Conservation (phyloP, 306 rosid genomes). For the Vigna reflexopilosa region DNA sequence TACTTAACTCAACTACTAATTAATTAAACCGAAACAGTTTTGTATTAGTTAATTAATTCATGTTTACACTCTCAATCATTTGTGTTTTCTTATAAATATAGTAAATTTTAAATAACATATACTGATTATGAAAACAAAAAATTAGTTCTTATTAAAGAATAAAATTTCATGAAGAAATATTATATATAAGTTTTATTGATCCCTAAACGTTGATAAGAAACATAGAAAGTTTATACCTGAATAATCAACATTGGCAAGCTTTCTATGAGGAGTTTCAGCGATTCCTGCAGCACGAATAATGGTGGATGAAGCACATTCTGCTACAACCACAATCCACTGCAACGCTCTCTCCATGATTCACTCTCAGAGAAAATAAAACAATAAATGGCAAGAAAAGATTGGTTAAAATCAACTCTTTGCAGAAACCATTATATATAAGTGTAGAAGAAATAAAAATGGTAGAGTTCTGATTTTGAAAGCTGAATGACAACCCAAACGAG, state of each 20-base stretch:
- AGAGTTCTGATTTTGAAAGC: neutral
- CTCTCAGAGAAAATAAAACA: neutral
- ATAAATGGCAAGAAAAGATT: neutral
- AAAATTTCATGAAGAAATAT: neutral
- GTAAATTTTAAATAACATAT: no score
- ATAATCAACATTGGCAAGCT: neutral
- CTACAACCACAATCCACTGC: slow-evolving; percentile 4
- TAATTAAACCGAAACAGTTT: no score
- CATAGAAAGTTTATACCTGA: neutral
- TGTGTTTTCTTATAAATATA: no score
- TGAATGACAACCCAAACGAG: no score
- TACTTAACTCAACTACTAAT: no score
- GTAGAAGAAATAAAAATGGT: neutral
- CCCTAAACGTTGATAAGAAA: neutral
- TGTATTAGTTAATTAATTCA: no score
- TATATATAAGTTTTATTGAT: no score
- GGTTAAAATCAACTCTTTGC: neutral
- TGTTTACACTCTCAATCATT: no score
- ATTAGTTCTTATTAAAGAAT: no score
- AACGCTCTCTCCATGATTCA: neutral
- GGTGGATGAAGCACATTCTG: neutral
- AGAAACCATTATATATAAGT: neutral
- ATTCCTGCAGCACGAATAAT: neutral
- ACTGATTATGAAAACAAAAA: no score
- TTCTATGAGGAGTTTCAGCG: neutral